These are phyloP conservation scores for Pseudogymnoascus sp. DNA, from an alignment of 2,329 filamentous ascomycete genomes.

Conservation along the genomic window DNA sequence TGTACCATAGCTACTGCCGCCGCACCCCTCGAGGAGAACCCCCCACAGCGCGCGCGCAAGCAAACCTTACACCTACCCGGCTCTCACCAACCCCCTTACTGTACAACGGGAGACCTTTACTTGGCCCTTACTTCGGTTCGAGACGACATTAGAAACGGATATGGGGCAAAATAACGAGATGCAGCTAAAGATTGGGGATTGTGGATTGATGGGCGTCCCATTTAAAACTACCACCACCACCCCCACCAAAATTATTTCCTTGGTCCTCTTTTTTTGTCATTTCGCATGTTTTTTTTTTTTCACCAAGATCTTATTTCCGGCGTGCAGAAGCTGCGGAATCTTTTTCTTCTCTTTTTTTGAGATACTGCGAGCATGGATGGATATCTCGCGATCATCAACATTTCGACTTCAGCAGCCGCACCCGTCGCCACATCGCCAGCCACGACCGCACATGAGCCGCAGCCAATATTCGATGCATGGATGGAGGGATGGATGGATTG, in stretches of 20 bases:
- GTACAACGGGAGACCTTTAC: background rate
- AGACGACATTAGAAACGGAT: background rate
- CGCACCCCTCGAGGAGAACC: conserved; percentile 1
- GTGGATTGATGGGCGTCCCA: background rate
- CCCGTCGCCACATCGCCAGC: background rate
- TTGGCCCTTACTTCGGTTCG: background rate
- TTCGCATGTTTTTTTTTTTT: background rate
- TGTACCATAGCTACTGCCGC: background rate
- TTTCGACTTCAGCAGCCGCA: background rate
- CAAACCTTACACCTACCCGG: background rate
- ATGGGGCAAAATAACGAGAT: background rate
- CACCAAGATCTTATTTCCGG: background rate
- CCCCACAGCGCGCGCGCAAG: background rate
- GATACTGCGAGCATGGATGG: background rate
- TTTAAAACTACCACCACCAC: background rate
- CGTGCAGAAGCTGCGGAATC: conserved; percentile 1
- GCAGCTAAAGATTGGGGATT: background rate
- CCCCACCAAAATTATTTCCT: background rate
- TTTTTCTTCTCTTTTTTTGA: background rate
- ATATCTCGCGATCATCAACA: background rate
- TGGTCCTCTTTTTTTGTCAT: background rate
- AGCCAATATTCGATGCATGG: background rate
- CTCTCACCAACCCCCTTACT: background rate
- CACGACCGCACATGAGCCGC: background rate
- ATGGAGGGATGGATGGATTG: background rate